Evolutionary conservation across 2,329 filamentous ascomycete species (phyloP).

Genomic region (Chalaropsis thielavioides): DNA sequence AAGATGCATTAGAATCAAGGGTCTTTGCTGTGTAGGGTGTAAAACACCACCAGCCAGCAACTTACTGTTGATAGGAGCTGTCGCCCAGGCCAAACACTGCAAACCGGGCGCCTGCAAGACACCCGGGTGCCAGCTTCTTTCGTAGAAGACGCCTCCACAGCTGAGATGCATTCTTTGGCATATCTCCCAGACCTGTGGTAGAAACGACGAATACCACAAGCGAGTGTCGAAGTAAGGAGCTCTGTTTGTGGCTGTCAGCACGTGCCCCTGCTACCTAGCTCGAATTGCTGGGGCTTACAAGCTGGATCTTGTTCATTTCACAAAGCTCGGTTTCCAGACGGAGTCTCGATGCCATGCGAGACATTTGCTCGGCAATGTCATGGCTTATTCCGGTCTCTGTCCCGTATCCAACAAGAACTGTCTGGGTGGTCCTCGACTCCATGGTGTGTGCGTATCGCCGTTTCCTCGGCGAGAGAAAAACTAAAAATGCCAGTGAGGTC

Average conservation of each 20-base stretch:
- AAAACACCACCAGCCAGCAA: conserved; percentile 4
- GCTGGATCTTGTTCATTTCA: conserved; percentile 60
- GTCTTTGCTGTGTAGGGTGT: not conserved
- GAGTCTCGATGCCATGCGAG: conserved; percentile 56
- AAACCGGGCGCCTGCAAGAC: conserved; percentile 55
- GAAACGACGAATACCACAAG: conserved; percentile 71
- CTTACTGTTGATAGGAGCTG: conserved; percentile 80
- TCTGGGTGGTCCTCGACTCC: conserved; percentile 21
- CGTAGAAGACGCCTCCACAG: conserved; percentile 81
- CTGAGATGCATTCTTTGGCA: conserved; percentile 64
- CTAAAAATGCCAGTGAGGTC: not conserved
- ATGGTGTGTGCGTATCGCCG: not conserved
- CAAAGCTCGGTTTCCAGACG: conserved; percentile 62
- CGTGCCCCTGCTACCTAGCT: not conserved
- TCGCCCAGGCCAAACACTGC: conserved; percentile 86
- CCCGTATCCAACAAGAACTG: conserved; percentile 66
- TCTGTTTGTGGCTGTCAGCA: conserved; percentile 26
- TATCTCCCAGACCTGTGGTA: conserved; percentile 87
- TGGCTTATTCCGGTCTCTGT: conserved; percentile 92
- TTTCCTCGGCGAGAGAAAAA: not conserved
- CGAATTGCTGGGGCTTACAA: conserved; percentile 41
- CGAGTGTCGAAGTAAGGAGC: conserved; percentile 34
- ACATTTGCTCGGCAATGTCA: conserved; percentile 77
- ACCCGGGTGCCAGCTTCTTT: conserved; percentile 58
- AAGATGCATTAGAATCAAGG: not conserved